phyloP scores from a whole-genome alignment of 2,329 filamentous ascomycete species.

The Aspergillus sp. region DNA sequence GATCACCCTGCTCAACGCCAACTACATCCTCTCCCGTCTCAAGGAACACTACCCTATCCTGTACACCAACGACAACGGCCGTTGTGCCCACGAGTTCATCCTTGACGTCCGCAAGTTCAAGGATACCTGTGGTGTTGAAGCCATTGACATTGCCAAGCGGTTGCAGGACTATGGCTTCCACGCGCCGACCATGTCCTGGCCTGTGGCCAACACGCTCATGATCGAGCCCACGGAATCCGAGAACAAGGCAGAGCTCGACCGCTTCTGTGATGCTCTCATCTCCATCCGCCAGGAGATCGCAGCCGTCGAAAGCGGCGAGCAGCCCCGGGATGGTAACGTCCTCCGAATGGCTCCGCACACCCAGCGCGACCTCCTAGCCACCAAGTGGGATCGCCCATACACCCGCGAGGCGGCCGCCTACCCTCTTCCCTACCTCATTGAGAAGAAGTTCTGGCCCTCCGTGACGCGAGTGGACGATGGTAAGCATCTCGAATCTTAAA shows the following conservation, averaged over 20 bases:
- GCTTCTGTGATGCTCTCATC: conserved; percentile 88
- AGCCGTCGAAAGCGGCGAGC: conserved; percentile 75
- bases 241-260: conserved; percentile 86
- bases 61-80: conserved; percentile 86
- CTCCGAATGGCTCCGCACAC: conserved; percentile 88
- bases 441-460: conserved; percentile 98
- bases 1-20: conserved; percentile 91
- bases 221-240: conserved; percentile 96
- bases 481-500: conserved; percentile 47
- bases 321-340: conserved; percentile 75
- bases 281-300: conserved; percentile 82
- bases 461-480: conserved; percentile 86
- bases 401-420: conserved; percentile 81
- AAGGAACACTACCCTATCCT: conserved; percentile 84
- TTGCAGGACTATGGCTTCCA: conserved; percentile 98
- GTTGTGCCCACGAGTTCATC: conserved; percentile 97
- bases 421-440: conserved; percentile 74
- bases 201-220: conserved; percentile 93
- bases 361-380: conserved; percentile 72
- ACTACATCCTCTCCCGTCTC: conserved; percentile 89
- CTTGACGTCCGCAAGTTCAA: conserved; percentile 84
- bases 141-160: conserved; percentile 93
- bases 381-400: conserved; percentile 82
- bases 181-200: conserved; percentile 95
- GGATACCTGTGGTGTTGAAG: conserved; percentile 78